A percentile compares a stretch with the other conserved stretches of the same genome.
Evolutionary conservation across 73 alveolate species (phyloP).

Genomic region (Durusdinium trenchii): DNA sequence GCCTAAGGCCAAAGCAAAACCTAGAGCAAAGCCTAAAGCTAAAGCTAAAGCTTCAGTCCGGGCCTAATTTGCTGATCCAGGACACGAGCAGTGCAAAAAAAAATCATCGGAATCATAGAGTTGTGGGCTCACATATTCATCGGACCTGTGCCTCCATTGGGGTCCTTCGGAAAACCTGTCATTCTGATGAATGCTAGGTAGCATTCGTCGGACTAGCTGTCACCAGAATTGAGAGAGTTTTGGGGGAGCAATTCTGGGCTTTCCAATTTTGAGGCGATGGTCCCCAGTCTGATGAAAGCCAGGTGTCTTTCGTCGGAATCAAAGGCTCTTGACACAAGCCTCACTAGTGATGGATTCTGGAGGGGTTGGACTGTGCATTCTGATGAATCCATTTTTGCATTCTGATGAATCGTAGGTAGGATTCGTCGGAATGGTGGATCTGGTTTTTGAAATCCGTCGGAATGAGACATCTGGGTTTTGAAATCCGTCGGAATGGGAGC

Average conservation of each 20-base stretch:
- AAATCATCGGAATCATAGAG: not conserved
- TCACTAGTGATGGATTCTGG: not conserved
- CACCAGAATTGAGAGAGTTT: too few relatives aligned
- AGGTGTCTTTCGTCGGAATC: constrained; percentile 9
- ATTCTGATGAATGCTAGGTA: not conserved
- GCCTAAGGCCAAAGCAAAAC: not conserved
- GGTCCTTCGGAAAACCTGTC: too few relatives aligned
- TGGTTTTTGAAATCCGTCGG: not conserved
- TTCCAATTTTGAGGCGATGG: too few relatives aligned
- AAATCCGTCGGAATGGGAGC: constrained; percentile 23
- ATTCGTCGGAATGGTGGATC: constrained; percentile 8
- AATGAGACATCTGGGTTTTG: not conserved
- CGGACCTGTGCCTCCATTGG: not conserved
- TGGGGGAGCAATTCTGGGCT: too few relatives aligned
- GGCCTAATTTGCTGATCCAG: too few relatives aligned
- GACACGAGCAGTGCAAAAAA: too few relatives aligned
- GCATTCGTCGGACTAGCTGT: too few relatives aligned
- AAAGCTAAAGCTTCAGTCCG: too few relatives aligned
- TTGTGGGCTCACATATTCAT: not conserved
- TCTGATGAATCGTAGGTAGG: constrained; percentile 17
- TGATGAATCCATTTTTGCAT: not conserved
- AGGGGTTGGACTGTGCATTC: not conserved
- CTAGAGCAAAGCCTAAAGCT: not conserved
- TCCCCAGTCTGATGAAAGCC: too few relatives aligned
- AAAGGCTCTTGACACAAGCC: too few relatives aligned